Conservation (phyloP, 139 green algal genomes). For the Chlamydomonas schloesseri region DNA sequence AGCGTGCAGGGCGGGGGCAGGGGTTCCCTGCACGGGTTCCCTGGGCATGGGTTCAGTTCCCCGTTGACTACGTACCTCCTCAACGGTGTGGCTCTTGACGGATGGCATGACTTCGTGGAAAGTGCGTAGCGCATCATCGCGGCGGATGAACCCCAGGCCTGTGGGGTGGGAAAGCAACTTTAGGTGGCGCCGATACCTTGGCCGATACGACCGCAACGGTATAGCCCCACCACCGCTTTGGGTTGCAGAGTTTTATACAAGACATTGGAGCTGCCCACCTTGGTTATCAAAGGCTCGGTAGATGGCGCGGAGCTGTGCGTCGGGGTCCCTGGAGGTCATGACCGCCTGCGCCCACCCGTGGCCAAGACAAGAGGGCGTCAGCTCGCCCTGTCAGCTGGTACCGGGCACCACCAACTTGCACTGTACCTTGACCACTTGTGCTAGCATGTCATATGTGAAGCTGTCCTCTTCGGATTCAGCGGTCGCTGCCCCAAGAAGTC, state of each 20-base stretch:
- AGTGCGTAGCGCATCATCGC: not conserved
- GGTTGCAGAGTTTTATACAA: too few relatives aligned
- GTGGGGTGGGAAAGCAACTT: not conserved
- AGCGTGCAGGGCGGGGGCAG: too few relatives aligned
- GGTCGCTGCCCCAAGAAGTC: not conserved
- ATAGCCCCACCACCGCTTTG: too few relatives aligned
- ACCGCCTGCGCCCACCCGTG: constrained; percentile 5
- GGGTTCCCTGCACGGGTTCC: too few relatives aligned
- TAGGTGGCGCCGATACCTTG: too few relatives aligned
- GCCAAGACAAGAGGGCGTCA: too few relatives aligned
- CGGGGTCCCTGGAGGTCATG: not conserved
- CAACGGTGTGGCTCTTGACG: not conserved
- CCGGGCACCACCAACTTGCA: too few relatives aligned
- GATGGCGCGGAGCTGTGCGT: not conserved
- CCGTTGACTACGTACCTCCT: constrained; percentile 35
- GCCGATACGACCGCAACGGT: too few relatives aligned
- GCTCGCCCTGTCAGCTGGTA: too few relatives aligned
- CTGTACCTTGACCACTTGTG: not conserved
- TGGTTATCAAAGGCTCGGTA: constrained; percentile 16
- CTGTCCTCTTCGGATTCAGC: not conserved
- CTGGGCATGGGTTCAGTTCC: too few relatives aligned
- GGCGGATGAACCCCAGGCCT: constrained; percentile 20
- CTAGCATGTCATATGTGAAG: not conserved
- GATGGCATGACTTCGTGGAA: not conserved
- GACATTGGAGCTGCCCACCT: too few relatives aligned